Base-by-base conservation (phyloP, 2,329 filamentous ascomycete genomes). In the Colletotrichum noveboracense region DNA sequence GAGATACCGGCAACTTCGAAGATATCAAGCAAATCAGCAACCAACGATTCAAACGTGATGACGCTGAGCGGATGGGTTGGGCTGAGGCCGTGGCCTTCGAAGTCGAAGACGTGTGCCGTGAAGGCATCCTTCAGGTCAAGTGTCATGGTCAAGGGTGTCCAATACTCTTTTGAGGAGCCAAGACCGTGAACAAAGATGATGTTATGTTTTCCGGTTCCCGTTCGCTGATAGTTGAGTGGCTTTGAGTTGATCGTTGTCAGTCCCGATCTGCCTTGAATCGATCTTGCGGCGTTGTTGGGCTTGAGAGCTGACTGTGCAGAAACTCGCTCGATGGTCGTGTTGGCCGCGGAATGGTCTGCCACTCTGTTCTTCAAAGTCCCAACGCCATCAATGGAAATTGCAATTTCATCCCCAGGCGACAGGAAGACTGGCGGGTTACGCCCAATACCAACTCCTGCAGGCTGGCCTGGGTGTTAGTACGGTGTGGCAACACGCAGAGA, bases 161-260 rank as follows among this genome's bases (percentile, higher is more conserved):
- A 91, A 78, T 82, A 87, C 6, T 86, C 84, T 5, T 82, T 82
- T 2, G 84, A 87, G 4, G 86, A 87, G 5, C 89, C 89, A 1
- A 92, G 83, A 7, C 90, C 90, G 76, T 91, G 90, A n/a, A 92
- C 81, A 76, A 91, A 91, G 28, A 91, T 80, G 8, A 89, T 80
- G 1, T 84, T 78, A 4, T 80, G 69, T 2, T 65, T 55, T 14
- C 77, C 80, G 16, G 76, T 79, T 13, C 83, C 84, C 34, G 80
- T 38, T 34, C 76, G 78, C 66, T 83, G 82, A 78, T 87, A 86
- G 77, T 86, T 83, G 1, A 89, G 79, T 0, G 79, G 77, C 77
- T 88, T 90, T 38, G 81, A 80, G 75, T 85, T 85, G 71, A 89
- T 79, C 0, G 76, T 78, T 1, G 83, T 85, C 2, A 89, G 78